Evolutionary conservation across 2,329 filamentous ascomycete species (phyloP).

Genomic region (Cordyceps javanica): DNA sequence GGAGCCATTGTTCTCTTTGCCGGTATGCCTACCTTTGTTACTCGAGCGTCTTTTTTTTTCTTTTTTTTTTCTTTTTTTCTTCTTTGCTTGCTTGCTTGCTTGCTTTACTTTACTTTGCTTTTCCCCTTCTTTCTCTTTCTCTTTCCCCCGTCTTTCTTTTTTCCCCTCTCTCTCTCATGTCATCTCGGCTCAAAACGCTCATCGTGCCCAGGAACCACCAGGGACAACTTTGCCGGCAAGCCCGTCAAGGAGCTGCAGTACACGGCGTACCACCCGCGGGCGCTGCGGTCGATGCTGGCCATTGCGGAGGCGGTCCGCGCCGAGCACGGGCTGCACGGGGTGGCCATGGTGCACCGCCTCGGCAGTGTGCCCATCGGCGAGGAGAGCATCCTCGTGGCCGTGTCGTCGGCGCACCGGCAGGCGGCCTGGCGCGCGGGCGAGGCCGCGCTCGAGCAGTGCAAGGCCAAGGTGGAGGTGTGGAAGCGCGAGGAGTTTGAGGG

Average conservation of each 20-base stretch:
- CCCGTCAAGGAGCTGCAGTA: conserved; percentile 72
- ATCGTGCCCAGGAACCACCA: conserved; percentile 58
- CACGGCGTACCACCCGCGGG: conserved; percentile 64
- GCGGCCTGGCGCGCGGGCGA: conserved; percentile 85
- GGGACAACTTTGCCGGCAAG: conserved; percentile 65
- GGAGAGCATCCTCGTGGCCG: conserved; percentile 85
- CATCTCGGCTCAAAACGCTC: too few relatives aligned
- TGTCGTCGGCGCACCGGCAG: conserved; percentile 75
- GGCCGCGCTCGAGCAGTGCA: conserved; percentile 81
- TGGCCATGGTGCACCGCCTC: conserved; percentile 78
- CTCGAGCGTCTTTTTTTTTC: conserved; percentile 31
- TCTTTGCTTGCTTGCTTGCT: too few relatives aligned
- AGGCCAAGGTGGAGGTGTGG: conserved; percentile 88
- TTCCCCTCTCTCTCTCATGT: not conserved
- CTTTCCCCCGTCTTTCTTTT: not conserved
- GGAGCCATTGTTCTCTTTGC: conserved; percentile 74
- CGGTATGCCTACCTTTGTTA: too few relatives aligned
- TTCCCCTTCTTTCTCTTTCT: too few relatives aligned
- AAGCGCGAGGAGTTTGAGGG: conserved; percentile 83
- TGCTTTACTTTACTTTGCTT: too few relatives aligned
- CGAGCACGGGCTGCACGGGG: conserved; percentile 61
- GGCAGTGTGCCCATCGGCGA: conserved; percentile 84
- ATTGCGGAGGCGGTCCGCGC: conserved; percentile 53
- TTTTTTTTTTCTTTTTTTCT: not conserved
- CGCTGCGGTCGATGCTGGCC: conserved; percentile 59